phyloP scores from a whole-genome alignment of 2,329 filamentous ascomycete genomes.

The Exophiala lecanii-corni region DNA sequence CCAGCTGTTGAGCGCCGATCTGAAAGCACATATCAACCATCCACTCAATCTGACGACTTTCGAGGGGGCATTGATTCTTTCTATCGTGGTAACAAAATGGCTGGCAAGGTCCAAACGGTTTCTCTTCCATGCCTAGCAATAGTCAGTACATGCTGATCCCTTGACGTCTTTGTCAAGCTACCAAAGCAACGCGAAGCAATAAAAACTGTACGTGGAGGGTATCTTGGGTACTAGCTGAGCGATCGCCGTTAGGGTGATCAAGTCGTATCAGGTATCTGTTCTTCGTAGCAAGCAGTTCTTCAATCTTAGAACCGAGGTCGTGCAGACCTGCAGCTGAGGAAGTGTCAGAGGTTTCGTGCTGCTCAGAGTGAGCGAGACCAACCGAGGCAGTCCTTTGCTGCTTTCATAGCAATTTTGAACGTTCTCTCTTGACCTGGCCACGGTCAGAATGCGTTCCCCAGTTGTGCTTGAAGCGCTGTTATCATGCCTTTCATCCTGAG shows the following conservation, averaged over 20 bases:
- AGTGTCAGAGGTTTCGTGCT: too few relatives aligned
- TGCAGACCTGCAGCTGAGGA: conserved; percentile 38
- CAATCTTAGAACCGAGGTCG: conserved; percentile 54
- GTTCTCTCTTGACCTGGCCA: conserved; percentile 49
- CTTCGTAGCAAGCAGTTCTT: conserved; percentile 57
- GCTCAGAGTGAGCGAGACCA: neutral
- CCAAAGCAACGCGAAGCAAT: conserved; percentile 62
- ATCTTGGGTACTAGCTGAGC: conserved; percentile 7
- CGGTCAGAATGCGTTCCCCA: too few relatives aligned
- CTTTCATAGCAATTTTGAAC: conserved; percentile 63
- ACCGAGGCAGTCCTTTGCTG: conserved; percentile 56
- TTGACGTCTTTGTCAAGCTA: too few relatives aligned
- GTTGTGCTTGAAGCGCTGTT: too few relatives aligned
- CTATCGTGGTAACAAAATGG: conserved; percentile 64
- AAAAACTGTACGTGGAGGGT: conserved; percentile 51
- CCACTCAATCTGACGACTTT: conserved; percentile 52
- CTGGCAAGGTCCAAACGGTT: conserved; percentile 70
- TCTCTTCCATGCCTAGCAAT: conserved; percentile 78
- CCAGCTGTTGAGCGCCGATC: conserved; percentile 60
- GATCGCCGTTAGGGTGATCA: neutral
- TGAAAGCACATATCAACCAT: conserved; percentile 66
- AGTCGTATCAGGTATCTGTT: conserved; percentile 1
- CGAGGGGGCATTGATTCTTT: conserved; percentile 36
- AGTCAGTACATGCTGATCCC: too few relatives aligned
- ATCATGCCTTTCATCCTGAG: conserved; percentile 9